Conservation (phyloP, 805 yeast species). For the Wickerhamomyces queroliae region DNA sequence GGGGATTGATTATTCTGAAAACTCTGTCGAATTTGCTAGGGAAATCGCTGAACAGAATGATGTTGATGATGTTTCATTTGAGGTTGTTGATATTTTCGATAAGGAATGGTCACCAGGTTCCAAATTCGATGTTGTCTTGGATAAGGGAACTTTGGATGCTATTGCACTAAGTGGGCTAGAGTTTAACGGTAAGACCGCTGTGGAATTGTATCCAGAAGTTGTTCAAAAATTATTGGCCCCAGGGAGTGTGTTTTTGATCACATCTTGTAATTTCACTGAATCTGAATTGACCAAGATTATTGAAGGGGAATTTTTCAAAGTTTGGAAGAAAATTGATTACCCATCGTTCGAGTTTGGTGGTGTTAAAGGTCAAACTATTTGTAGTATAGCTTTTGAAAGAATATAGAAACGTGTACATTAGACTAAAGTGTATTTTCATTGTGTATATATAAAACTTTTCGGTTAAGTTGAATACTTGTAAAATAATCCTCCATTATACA, state of each 20-base stretch:
- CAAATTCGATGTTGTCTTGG: constrained; percentile 70
- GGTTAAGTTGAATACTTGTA: too few species aligned
- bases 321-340: constrained; percentile 66
- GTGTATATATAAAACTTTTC: too few species aligned
- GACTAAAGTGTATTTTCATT: background rate
- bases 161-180: constrained; percentile 73
- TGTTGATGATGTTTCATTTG: constrained; percentile 40
- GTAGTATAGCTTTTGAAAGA: constrained; percentile 74
- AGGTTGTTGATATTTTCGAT: constrained; percentile 63
- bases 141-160: constrained; percentile 96
- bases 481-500: too few species aligned
- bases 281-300: constrained; percentile 58
- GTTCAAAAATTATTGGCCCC: constrained; percentile 50
- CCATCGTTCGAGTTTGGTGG: constrained; percentile 91
- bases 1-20: constrained; percentile 85
- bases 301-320: constrained; percentile 38
- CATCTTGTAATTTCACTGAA: constrained; percentile 93
- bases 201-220: constrained; percentile 57
- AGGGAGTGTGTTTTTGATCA: constrained; percentile 63
- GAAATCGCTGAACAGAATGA: constrained; percentile 43
- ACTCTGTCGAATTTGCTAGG: constrained; percentile 72
- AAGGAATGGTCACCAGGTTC: constrained; percentile 28
- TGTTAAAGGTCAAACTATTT: constrained; percentile 77
- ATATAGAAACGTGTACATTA: constrained; percentile 6
- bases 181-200: constrained; percentile 40